Conservation (phyloP, 257 asterid genomes). For the Euphrasia confusa region DNA sequence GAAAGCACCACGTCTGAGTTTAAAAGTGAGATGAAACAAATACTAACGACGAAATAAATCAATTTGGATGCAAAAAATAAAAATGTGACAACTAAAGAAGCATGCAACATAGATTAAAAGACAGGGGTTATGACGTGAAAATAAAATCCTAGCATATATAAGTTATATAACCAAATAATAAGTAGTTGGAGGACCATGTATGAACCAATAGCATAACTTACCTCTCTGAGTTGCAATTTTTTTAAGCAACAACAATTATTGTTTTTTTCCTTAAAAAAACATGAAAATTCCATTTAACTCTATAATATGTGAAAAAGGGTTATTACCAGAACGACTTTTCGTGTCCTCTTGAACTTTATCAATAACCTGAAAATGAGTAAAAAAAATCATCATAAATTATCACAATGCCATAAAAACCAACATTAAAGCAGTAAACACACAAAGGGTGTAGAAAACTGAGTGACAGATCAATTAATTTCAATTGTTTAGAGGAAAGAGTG, state of each 20-base stretch:
- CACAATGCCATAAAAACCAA: background rate
- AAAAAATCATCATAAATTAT: slow-evolving; percentile 11
- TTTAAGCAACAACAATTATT: background rate
- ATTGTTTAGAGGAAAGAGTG: background rate
- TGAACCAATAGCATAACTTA: background rate
- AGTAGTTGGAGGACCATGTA: slow-evolving; percentile 3
- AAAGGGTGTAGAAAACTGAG: background rate
- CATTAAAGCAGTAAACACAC: background rate
- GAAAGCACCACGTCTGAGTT: slow-evolving; percentile 1
- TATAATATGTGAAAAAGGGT: background rate
- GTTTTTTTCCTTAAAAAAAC: slow-evolving; percentile 1
- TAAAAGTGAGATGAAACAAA: background rate
- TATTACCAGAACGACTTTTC: slow-evolving; percentile 49
- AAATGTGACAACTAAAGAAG: background rate
- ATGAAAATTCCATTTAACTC: slow-evolving; percentile 5
- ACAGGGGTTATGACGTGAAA: no score
- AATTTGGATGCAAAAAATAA: background rate
- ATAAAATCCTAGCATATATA: no score
- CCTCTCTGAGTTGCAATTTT: background rate
- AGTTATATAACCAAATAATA: background rate
- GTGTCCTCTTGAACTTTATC: slow-evolving; percentile 67
- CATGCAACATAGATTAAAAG: no score
- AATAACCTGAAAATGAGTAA: slow-evolving; percentile 44
- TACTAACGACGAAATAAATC: background rate
- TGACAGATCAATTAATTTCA: background rate